These are phyloP conservation scores for Venturia oleaginea DNA, from an alignment of 2,329 filamentous ascomycete genomes.

Conservation along the genomic window DNA sequence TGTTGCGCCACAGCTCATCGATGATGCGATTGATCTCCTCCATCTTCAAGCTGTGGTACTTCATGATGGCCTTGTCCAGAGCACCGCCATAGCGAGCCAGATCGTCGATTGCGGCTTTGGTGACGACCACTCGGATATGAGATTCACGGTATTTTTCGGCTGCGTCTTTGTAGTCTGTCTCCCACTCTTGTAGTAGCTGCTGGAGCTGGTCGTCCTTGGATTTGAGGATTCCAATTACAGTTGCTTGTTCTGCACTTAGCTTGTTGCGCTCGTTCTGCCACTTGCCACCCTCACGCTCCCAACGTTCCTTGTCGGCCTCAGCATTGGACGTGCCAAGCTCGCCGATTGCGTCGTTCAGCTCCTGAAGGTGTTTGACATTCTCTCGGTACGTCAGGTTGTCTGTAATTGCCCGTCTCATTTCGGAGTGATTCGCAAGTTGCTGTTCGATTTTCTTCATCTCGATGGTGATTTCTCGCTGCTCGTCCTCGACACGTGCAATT, in stretches of 20 bases:
- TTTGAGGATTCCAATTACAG: conserved; percentile 68
- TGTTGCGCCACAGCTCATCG: conserved; percentile 92
- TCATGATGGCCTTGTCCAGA: conserved; percentile 94
- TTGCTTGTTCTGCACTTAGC: conserved; percentile 62
- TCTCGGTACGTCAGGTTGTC: conserved; percentile 85
- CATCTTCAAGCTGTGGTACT: conserved; percentile 94
- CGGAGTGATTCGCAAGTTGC: conserved; percentile 68
- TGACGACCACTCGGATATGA: conserved; percentile 83
- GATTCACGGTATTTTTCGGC: conserved; percentile 72
- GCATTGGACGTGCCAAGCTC: conserved; percentile 72
- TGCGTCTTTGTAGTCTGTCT: conserved; percentile 79
- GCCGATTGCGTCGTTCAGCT: conserved; percentile 59
- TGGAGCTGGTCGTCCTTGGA: conserved; percentile 74
- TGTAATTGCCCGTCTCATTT: conserved; percentile 74
- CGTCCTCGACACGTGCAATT: conserved; percentile 56
- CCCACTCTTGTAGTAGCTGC: conserved; percentile 67
- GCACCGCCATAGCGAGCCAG: conserved; percentile 72
- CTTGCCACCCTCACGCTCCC: conserved; percentile 57
- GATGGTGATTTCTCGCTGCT: conserved; percentile 57
- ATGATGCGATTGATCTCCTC: conserved; percentile 94
- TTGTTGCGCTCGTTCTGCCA: conserved; percentile 61
- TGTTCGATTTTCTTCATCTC: conserved; percentile 70
- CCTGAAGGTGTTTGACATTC: conserved; percentile 58
- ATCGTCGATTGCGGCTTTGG: conserved; percentile 87
- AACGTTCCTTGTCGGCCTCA: conserved; percentile 69